These are phyloP conservation scores for Excoecaria agallocha DNA, from an alignment of 345 rosid species.

Conservation along the genomic window DNA sequence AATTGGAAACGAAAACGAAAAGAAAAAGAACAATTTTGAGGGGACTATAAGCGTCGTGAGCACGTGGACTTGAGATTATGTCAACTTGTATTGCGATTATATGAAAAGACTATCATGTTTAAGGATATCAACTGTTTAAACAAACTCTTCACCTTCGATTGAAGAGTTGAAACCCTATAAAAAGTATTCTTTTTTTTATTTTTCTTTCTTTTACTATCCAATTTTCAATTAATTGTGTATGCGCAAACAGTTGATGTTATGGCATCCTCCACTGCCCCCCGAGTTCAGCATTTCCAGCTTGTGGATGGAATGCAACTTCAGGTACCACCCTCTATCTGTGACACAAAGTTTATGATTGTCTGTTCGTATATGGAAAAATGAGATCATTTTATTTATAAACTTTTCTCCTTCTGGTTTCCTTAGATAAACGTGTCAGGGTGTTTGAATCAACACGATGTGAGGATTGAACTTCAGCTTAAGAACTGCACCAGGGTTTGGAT, in stretches of 20 bases:
- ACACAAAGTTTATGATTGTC: not conserved
- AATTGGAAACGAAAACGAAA: not conserved
- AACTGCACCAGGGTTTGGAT: slow-evolving; percentile 54
- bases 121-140: not conserved
- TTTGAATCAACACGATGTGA: slow-evolving; percentile 42
- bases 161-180: not conserved
- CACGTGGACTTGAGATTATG: not conserved
- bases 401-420: not conserved
- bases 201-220: not conserved
- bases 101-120: not conserved
- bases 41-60: not conserved
- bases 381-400: slow-evolving; percentile 6
- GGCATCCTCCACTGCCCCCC: slow-evolving; percentile 43
- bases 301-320: slow-evolving; percentile 59
- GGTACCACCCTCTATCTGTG: slow-evolving; percentile 33
- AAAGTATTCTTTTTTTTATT: not conserved
- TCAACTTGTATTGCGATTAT: not conserved
- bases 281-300: slow-evolving; percentile 47
- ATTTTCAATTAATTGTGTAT: not conserved
- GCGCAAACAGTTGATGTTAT: slow-evolving; percentile 26
- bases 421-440: slow-evolving; percentile 50
- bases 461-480: slow-evolving; percentile 56
- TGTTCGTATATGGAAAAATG: slow-evolving; percentile 5
- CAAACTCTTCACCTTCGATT: not conserved
- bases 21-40: not conserved